Evolutionary conservation across 2,329 filamentous ascomycete genomes (phyloP).

Genomic region (Colletotrichum sp.): DNA sequence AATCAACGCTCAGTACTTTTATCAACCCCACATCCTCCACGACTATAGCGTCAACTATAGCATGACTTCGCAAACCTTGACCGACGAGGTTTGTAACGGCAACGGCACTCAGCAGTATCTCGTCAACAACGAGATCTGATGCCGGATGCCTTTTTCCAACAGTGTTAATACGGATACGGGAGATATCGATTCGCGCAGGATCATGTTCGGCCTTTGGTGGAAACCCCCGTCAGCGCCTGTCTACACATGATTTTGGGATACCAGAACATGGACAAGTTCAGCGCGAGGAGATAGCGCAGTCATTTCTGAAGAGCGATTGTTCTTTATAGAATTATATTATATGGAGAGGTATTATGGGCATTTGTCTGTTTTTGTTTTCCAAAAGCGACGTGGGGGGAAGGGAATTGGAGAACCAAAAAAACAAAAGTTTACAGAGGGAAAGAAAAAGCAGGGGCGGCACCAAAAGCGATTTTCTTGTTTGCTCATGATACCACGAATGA

Average conservation of each 20-base stretch:
- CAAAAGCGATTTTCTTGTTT: conserved; percentile 18
- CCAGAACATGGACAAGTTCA: not conserved
- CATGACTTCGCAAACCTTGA: not conserved
- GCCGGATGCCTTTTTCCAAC: not conserved
- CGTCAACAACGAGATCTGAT: not conserved
- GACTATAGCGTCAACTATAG: not conserved
- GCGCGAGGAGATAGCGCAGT: not conserved
- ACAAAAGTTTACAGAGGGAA: not conserved
- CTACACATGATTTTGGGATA: not conserved
- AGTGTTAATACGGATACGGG: not conserved
- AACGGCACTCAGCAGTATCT: not conserved
- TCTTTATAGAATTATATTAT: not conserved
- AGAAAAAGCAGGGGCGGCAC: conserved; percentile 2
- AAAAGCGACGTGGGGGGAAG: not conserved
- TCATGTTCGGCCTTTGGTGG: not conserved
- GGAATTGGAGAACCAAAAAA: not conserved
- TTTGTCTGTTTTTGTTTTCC: not conserved
- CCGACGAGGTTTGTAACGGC: not conserved
- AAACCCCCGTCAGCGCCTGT: not conserved
- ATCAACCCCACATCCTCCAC: not conserved
- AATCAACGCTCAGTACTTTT: not conserved
- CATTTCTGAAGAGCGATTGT: not conserved
- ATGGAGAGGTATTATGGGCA: not conserved
- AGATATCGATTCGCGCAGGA: not conserved
- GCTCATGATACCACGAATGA: conserved; percentile 19